Evolutionary conservation across 1,139 yeast species (phyloP).

Genomic region (Starmera stellimalicola): DNA sequence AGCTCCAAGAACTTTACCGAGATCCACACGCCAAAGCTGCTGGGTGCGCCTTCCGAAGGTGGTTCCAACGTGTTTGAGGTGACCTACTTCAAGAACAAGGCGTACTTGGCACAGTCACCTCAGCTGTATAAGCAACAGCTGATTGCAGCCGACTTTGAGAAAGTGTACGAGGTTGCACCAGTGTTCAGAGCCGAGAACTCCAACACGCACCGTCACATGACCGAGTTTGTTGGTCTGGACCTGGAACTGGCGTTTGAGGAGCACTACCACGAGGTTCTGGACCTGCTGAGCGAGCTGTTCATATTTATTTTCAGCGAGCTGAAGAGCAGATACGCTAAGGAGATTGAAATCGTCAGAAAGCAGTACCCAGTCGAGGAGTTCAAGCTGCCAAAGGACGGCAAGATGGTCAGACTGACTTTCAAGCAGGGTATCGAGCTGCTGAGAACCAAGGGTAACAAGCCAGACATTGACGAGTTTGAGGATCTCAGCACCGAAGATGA

Average conservation of each 20-base stretch:
- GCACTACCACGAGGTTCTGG: slow-evolving; percentile 93
- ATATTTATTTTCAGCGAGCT: slow-evolving; percentile 81
- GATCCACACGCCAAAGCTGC: slow-evolving; percentile 90
- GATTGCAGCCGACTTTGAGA: slow-evolving; percentile 95
- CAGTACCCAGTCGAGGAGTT: slow-evolving; percentile 98
- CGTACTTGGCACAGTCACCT: slow-evolving; percentile 95
- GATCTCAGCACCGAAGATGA: slow-evolving; percentile 93
- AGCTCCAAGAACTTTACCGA: slow-evolving; percentile 63
- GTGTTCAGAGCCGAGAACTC: slow-evolving; percentile 99
- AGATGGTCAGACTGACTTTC: slow-evolving; percentile 85
- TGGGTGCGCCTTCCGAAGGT: slow-evolving; percentile 96
- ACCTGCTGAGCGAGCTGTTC: slow-evolving; percentile 74
- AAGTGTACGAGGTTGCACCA: slow-evolving; percentile 92
- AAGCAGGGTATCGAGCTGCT: slow-evolving; percentile 85
- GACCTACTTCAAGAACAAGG: slow-evolving; percentile 84
- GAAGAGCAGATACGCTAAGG: slow-evolving; percentile 67
- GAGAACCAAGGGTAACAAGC: slow-evolving; percentile 68
- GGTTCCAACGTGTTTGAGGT: slow-evolving; percentile 95
- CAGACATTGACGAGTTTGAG: slow-evolving; percentile 77
- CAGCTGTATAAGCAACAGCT: slow-evolving; percentile 96
- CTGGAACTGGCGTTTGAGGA: slow-evolving; percentile 97
- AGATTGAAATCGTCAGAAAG: slow-evolving; percentile 82
- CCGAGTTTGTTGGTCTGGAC: slow-evolving; percentile 96
- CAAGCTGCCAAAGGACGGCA: slow-evolving; percentile 79
- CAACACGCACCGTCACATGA: slow-evolving; percentile 98